A percentile compares a stretch with the other conserved stretches of the same genome.
Conservation (phyloP, 2,329 filamentous ascomycete genomes). For the Rhexocercosporidium sp. region DNA sequence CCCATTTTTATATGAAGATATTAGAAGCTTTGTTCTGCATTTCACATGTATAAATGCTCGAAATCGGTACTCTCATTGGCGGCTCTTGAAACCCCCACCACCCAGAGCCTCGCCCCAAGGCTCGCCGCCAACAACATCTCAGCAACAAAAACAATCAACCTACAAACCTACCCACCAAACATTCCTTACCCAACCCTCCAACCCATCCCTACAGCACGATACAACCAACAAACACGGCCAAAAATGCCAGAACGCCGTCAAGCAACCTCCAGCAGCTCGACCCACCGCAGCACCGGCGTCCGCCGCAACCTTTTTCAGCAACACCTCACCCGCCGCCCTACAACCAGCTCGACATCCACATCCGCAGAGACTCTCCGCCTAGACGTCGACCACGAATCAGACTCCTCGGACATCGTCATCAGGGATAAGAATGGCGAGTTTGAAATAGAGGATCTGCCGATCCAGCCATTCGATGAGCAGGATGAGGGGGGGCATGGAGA, state of each 20-base stretch:
- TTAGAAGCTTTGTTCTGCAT: background rate
- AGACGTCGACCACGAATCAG: constrained; percentile 51
- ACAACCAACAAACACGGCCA: background rate
- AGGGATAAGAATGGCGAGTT: constrained; percentile 67
- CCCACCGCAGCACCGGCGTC: constrained; percentile 39
- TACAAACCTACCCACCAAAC: constrained; percentile 17
- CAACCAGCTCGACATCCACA: constrained; percentile 47
- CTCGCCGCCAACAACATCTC: constrained; percentile 1
- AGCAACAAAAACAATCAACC: constrained; percentile 18
- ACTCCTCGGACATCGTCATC: constrained; percentile 62
- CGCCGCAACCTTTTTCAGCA: constrained; percentile 65
- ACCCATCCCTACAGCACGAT: background rate
- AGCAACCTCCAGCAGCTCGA: constrained; percentile 29
- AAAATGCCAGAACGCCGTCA: constrained; percentile 40
- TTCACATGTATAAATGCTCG: background rate
- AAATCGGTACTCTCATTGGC: background rate
- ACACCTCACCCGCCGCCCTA: constrained; percentile 62
- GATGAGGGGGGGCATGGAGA: constrained; percentile 63
- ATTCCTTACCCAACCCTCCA: constrained; percentile 1
- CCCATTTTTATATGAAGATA: no score
- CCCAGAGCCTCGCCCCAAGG: constrained; percentile 4
- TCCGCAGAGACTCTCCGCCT: constrained; percentile 55
- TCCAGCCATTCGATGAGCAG: constrained; percentile 53
- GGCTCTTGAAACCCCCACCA: background rate
- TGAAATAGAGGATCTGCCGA: constrained; percentile 62